These are phyloP conservation scores for Aspergillus quadrilineatus DNA, from an alignment of 2,329 filamentous ascomycete species.

Conservation along the genomic window DNA sequence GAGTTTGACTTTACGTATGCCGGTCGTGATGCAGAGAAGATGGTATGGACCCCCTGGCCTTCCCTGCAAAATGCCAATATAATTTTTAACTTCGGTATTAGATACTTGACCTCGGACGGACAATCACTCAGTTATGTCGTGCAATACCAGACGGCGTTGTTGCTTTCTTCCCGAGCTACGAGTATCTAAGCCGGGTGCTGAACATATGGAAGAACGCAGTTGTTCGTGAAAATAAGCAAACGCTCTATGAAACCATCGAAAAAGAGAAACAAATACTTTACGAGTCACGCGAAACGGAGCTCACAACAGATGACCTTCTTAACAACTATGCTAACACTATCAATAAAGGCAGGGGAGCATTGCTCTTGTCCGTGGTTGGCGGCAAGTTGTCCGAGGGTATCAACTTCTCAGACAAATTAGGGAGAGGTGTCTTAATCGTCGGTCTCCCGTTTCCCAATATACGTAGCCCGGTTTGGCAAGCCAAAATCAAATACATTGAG, in stretches of 20 bases:
- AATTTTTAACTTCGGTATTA: slow-evolving; percentile 20
- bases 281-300: slow-evolving; percentile 47
- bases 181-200: slow-evolving; percentile 77
- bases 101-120: slow-evolving; percentile 70
- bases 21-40: slow-evolving; percentile 65
- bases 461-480: slow-evolving; percentile 86
- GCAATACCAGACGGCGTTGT: slow-evolving; percentile 85
- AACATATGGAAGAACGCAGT: slow-evolving; percentile 57
- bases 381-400: slow-evolving; percentile 97
- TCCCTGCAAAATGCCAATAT: slow-evolving; percentile 6
- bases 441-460: slow-evolving; percentile 92
- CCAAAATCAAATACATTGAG: slow-evolving; percentile 84
- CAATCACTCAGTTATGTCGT: slow-evolving; percentile 69
- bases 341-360: slow-evolving; percentile 61
- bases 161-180: slow-evolving; percentile 93
- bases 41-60: slow-evolving; percentile 44
- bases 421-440: slow-evolving; percentile 85
- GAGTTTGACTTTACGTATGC: slow-evolving; percentile 87
- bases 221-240: slow-evolving; percentile 27
- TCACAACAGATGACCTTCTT: slow-evolving; percentile 66
- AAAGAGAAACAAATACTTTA: slow-evolving; percentile 52
- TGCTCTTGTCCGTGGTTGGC: slow-evolving; percentile 87
- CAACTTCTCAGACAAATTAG: slow-evolving; percentile 91
- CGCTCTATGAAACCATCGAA: slow-evolving; percentile 32
- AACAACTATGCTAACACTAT: slow-evolving; percentile 71